Percentiles rank a stretch among this genome's conserved stretches.
Conservation (phyloP, 2,329 filamentous ascomycete species). For the Fusarium sp. region DNA sequence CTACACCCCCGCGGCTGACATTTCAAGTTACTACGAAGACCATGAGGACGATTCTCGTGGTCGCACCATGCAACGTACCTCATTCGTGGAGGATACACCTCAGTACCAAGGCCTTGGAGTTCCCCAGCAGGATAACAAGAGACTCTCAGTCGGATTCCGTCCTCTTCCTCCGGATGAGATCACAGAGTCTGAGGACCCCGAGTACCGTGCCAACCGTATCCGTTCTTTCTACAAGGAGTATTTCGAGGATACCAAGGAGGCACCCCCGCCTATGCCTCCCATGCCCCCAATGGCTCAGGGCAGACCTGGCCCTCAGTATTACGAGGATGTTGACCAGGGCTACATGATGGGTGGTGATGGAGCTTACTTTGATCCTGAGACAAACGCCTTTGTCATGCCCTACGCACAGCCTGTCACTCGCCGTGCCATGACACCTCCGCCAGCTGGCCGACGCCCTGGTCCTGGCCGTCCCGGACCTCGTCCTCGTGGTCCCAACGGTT, state of each 20-base stretch:
- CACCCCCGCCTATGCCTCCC: conserved; percentile 53
- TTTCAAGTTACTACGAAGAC: conserved; percentile 47
- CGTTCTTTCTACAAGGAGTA: conserved; percentile 99
- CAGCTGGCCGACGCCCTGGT: conserved; percentile 59
- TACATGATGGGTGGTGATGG: conserved; percentile 73
- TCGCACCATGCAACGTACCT: conserved; percentile 46
- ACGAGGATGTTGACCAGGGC: conserved; percentile 77
- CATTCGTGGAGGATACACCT: conserved; percentile 39
- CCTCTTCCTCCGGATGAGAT: conserved; percentile 88
- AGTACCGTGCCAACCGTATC: conserved; percentile 93
- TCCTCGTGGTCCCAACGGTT: conserved; percentile 56
- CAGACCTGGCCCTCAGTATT: conserved; percentile 58
- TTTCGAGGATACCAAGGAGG: conserved; percentile 81
- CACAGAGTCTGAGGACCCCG: conserved; percentile 83
- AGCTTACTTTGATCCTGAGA: conserved; percentile 71
- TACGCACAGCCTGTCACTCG: conserved; percentile 86
- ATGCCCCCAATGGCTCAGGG: conserved; percentile 41
- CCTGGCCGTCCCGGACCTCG: conserved; percentile 43
- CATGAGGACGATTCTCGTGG: conserved; percentile 46
- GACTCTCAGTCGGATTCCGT: conserved; percentile 76
- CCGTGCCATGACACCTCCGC: conserved; percentile 95
- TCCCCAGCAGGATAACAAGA: conserved; percentile 62
- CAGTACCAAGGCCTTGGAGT: conserved; percentile 56
- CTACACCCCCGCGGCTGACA: conserved; percentile 41
- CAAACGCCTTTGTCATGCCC: conserved; percentile 77